These are phyloP conservation scores for Discostella pseudostelligera DNA, from an alignment of 108 stramenopile species.

Conservation along the genomic window DNA sequence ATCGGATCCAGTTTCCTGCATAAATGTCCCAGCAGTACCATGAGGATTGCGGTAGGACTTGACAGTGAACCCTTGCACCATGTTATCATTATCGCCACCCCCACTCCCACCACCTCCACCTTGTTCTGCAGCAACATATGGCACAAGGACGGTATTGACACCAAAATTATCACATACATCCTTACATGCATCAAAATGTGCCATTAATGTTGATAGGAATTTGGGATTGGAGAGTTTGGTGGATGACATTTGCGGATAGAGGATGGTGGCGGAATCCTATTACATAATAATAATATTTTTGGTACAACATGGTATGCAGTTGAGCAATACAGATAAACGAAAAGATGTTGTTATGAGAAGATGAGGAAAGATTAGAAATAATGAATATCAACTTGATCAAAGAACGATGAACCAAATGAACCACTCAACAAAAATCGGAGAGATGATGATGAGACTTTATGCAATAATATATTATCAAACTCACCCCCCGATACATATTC, in stretches of 20 bases:
- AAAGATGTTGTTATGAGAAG: too few relatives aligned
- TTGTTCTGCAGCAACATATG: constrained; percentile 35
- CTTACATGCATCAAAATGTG: constrained; percentile 83
- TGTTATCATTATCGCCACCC: constrained; percentile 24
- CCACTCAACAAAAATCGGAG: too few relatives aligned
- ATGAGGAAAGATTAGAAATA: constrained; percentile 7
- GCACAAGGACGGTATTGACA: constrained; percentile 61
- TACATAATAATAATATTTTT: background rate
- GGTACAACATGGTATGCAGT: background rate
- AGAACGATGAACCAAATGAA: too few relatives aligned
- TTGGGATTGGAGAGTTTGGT: constrained; percentile 43
- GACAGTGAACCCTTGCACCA: background rate
- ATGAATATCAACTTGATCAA: too few relatives aligned
- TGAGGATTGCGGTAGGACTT: constrained; percentile 69
- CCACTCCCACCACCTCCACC: too few relatives aligned
- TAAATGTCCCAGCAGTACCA: constrained; percentile 21
- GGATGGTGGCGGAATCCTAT: constrained; percentile 59
- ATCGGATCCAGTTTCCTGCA: constrained; percentile 22
- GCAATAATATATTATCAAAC: too few relatives aligned
- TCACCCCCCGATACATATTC: constrained; percentile 62
- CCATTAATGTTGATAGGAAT: constrained; percentile 64
- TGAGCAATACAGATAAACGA: background rate
- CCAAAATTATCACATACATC: constrained; percentile 87
- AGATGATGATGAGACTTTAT: too few relatives aligned
- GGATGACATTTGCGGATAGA: constrained; percentile 68